Conservation (phyloP, 1,284 basidiomycete species). For the Boletus semigastroideus region DNA sequence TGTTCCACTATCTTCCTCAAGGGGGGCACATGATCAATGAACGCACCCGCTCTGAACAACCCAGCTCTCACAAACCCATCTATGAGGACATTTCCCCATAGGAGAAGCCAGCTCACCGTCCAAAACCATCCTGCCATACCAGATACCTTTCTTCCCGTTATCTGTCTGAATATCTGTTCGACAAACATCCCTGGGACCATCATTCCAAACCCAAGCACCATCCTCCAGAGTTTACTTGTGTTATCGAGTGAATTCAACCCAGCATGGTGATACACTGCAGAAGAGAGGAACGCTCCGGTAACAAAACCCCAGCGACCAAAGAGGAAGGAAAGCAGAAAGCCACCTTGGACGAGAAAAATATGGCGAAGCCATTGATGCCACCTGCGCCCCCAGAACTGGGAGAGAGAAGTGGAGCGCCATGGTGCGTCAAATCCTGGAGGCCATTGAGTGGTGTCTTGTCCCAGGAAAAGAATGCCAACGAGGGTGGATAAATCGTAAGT, state of each 20-base stretch:
- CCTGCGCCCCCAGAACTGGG: conserved; percentile 42
- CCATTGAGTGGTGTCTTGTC: conserved; percentile 35
- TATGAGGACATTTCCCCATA: conserved; percentile 45
- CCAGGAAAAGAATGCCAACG: conserved; percentile 38
- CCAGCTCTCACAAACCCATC: conserved; percentile 44
- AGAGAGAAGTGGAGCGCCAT: conserved; percentile 37
- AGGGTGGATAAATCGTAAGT: conserved; percentile 41
- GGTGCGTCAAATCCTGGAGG: conserved; percentile 40
- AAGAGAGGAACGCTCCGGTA: conserved; percentile 48
- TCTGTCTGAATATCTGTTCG: conserved; percentile 37
- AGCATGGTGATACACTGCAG: neutral
- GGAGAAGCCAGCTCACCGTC: conserved; percentile 46
- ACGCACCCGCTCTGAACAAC: neutral
- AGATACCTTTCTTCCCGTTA: conserved; percentile 37
- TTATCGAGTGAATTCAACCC: conserved; percentile 35
- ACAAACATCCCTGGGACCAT: conserved; percentile 49
- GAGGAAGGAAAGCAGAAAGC: conserved; percentile 34
- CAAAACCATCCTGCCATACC: conserved; percentile 50
- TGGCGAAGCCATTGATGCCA: conserved; percentile 43
- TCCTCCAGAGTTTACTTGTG: conserved; percentile 38
- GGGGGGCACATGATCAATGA: neutral
- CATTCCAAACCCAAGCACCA: conserved; percentile 52
- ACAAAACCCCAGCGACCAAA: conserved; percentile 47
- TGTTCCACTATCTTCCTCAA: conserved; percentile 1
- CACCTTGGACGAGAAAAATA: conserved; percentile 33